Evolutionary conservation across 352 stramenopile species (phyloP), one percentile per base, ranked within the genome.

Genomic region (Phytophthora quininea): DNA sequence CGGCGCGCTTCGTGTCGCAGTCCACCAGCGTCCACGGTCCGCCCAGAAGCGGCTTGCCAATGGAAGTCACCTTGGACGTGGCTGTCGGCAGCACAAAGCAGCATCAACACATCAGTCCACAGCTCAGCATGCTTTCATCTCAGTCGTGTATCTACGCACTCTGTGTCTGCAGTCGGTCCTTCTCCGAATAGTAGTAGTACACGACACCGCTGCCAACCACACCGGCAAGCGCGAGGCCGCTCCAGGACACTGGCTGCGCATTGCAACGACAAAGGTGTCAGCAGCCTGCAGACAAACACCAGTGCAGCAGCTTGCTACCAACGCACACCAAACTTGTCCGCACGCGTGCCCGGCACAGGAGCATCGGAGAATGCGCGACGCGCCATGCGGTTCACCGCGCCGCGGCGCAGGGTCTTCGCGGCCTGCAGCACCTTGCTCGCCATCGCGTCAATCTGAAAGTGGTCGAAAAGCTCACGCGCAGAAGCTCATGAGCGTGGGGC

Each of bases 11-110:
- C 31, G 85, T 89, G 57, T 96, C 73, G 51, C 92, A 96, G 64
- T 98, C 89, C 42, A 99, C 93, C 0, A 98, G 83, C 42, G 92
- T 97, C 86, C 90, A 98, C 10, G 90, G 91, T 12, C 96, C 96
- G 37, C 96, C 96, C 11, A 99, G 77, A 9, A 95, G 68, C 30
- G 94, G 88, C 78, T 98, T 98, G 42, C 95, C 95, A 11, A 97
- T 81, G 33, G 88, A 96, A 7, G 80, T 89, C 40, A 97, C 86
- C 66, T 97, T 96, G 43, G 76, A 94, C 24, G 86, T 94, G 14
- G 88, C 86, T 94, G 47, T 14, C 31, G 67, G 35, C 19, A 51
- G 55, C 42, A 64, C 31, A 64, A 60, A 57, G 40, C 19, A 19
- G 40, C 32, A 37, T 52, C 32, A 67, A 4, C 3, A 62, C 1